Percentiles rank a stretch among this genome's conserved stretches.
These are phyloP conservation scores for Cryphonectria carpinicola DNA, from an alignment of 2,329 filamentous ascomycete genomes.

Conservation along the genomic window DNA sequence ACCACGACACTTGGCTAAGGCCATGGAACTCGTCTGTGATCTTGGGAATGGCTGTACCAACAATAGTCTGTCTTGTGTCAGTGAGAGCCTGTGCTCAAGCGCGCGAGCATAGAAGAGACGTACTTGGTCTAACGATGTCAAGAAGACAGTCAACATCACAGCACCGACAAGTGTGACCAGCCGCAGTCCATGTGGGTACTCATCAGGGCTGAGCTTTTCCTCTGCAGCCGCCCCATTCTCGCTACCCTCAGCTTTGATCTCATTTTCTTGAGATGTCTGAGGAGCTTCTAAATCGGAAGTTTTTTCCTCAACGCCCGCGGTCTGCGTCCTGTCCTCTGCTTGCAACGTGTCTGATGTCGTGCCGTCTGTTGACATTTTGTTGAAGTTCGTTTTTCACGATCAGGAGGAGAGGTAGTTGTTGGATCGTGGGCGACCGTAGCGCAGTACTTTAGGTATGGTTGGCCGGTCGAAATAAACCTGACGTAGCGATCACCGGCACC, in stretches of 20 bases:
- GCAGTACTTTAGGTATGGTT: background rate
- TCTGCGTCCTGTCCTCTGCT: background rate
- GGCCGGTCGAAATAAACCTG: background rate
- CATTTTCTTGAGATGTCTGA: background rate
- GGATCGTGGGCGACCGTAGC: background rate
- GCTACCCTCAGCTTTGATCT: background rate
- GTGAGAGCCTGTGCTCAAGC: background rate
- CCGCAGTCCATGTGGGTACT: background rate
- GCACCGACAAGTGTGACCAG: constrained; percentile 2
- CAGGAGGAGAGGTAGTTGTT: background rate
- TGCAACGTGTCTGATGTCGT: background rate
- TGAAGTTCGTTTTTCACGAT: background rate
- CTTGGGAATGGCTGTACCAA: constrained; percentile 21
- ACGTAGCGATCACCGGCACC: background rate
- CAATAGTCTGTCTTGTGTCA: constrained; percentile 16
- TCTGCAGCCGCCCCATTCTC: background rate
- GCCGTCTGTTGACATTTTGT: background rate
- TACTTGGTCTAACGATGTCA: constrained; percentile 14
- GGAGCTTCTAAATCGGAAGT: background rate
- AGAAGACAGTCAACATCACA: constrained; percentile 11
- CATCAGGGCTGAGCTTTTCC: background rate
- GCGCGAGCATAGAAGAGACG: background rate
- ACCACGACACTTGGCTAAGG: constrained; percentile 19
- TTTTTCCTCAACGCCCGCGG: background rate
- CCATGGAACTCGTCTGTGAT: constrained; percentile 23